These are phyloP conservation scores for Tolypocladium nubicola DNA, from an alignment of 2,329 filamentous ascomycete genomes.

Conservation along the genomic window DNA sequence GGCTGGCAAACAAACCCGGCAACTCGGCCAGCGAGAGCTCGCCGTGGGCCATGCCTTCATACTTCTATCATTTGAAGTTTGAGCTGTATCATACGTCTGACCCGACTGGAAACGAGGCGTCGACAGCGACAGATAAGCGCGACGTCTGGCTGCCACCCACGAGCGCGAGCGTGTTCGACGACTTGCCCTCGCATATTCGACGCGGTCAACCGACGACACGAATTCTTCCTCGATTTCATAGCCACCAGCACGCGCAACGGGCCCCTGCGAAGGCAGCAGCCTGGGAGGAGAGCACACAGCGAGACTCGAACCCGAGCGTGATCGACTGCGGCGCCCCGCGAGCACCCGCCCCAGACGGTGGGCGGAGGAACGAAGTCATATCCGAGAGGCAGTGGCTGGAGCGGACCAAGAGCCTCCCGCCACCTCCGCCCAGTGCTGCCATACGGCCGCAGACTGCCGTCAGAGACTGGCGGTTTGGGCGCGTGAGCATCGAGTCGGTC, in stretches of 20 bases:
- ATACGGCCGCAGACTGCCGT: constrained; percentile 38
- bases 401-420: constrained; percentile 29
- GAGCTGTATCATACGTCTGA: constrained; percentile 47
- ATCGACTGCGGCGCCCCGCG: constrained; percentile 40
- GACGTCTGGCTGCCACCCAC: constrained; percentile 40
- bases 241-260: background rate
- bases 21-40: background rate
- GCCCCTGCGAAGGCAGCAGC: background rate
- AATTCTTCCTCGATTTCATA: constrained; percentile 2
- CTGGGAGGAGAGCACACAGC: background rate
- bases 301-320: constrained; percentile 17
- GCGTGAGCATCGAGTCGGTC: constrained; percentile 70
- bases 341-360: constrained; percentile 17
- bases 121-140: constrained; percentile 5
- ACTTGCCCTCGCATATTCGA: constrained; percentile 40
- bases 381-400: constrained; percentile 29
- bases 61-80: constrained; percentile 57
- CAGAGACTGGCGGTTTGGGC: constrained; percentile 71
- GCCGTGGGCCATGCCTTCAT: constrained; percentile 39
- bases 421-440: constrained; percentile 30
- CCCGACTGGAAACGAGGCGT: constrained; percentile 13
- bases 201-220: constrained; percentile 6
- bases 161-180: constrained; percentile 41
- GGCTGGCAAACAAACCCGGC: background rate
- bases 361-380: constrained; percentile 25